phyloP scores from a whole-genome alignment of 345 rosid species.

The Raphanus sativus region DNA sequence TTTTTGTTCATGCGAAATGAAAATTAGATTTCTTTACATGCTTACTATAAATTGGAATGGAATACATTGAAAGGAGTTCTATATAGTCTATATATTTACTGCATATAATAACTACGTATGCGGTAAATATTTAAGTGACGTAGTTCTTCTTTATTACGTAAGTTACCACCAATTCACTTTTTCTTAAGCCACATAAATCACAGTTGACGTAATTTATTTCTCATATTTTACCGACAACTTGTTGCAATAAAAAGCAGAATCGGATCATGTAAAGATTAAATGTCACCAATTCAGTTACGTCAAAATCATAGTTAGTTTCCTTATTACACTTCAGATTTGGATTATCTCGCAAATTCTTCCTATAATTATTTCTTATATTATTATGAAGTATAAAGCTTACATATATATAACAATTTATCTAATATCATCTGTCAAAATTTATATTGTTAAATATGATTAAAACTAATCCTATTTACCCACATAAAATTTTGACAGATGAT shows the following conservation, averaged over 20 bases:
- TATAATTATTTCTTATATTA: neutral
- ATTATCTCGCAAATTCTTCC: neutral
- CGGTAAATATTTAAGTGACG: neutral
- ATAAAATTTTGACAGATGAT: slow-evolving; percentile 7
- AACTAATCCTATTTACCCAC: neutral
- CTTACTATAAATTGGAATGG: too few relatives aligned
- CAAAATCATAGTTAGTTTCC: neutral
- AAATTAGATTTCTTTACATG: too few relatives aligned
- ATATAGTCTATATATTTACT: too few relatives aligned
- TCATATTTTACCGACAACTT: neutral
- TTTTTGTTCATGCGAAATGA: too few relatives aligned
- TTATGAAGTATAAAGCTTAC: neutral
- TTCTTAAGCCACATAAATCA: neutral
- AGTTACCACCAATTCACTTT: neutral
- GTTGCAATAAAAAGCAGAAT: neutral
- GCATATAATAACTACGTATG: too few relatives aligned
- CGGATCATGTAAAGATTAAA: neutral
- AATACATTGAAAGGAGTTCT: too few relatives aligned
- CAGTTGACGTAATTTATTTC: neutral
- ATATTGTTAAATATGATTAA: neutral
- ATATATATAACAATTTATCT: neutral
- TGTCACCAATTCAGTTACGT: neutral
- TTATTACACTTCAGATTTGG: too few relatives aligned
- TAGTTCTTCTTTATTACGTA: neutral
- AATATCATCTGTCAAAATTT: slow-evolving; percentile 2